Evolutionary conservation across 768 basidiomycete species (phyloP).

Genomic region (Pulveroboletus sp.): DNA sequence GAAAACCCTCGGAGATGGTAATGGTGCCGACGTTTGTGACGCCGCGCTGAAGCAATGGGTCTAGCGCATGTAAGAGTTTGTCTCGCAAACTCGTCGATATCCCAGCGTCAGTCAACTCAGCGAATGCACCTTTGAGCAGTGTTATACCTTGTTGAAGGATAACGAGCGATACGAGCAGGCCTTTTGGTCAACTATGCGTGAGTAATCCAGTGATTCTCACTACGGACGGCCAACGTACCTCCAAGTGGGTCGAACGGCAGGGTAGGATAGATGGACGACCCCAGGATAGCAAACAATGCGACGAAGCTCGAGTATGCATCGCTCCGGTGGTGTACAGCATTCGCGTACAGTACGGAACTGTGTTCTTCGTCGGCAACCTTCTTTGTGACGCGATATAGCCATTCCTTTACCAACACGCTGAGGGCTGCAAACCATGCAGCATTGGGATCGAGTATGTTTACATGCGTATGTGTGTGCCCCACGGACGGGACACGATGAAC

Average conservation of each 20-base stretch:
- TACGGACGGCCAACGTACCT: conserved; percentile 42
- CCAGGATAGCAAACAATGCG: conserved; percentile 88
- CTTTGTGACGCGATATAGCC: conserved; percentile 85
- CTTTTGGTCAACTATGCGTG: conserved; percentile 34
- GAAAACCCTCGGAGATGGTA: background rate
- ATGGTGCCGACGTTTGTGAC: conserved; percentile 17
- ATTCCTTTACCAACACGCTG: conserved; percentile 84
- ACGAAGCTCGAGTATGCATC: conserved; percentile 93
- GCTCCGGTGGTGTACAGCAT: conserved; percentile 95
- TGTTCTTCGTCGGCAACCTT: conserved; percentile 87
- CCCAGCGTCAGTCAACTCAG: conserved; percentile 81
- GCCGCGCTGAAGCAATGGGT: conserved; percentile 44
- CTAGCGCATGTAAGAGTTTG: conserved; percentile 51
- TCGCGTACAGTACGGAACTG: conserved; percentile 90
- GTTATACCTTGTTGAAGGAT: conserved; percentile 75
- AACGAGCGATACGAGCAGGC: conserved; percentile 82
- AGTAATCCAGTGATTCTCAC: background rate
- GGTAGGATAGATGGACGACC: conserved; percentile 81
- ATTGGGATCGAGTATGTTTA: conserved; percentile 73
- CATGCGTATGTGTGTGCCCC: conserved; percentile 51
- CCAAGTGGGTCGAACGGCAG: conserved; percentile 91
- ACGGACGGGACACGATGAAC: conserved; percentile 52
- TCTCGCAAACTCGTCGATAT: conserved; percentile 52
- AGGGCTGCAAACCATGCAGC: conserved; percentile 94
- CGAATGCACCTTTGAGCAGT: conserved; percentile 64